A percentile compares a stretch with the other conserved stretches of the same genome.
Evolutionary conservation across 2,329 filamentous ascomycete genomes (phyloP).

Genomic region (Helotiales sp.): DNA sequence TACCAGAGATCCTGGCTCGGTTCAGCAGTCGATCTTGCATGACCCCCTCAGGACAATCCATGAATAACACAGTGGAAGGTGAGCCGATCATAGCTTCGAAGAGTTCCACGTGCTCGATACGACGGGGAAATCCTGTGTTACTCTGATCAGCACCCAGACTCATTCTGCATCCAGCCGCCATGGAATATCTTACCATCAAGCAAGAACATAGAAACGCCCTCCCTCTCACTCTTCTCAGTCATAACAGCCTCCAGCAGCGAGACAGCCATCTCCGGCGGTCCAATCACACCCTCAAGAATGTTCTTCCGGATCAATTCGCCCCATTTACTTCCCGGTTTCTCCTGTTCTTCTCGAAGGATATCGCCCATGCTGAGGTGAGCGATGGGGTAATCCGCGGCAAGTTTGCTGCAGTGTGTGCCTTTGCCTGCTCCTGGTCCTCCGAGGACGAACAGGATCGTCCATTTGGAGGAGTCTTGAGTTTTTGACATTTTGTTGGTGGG

Average conservation of each 20-base stretch:
- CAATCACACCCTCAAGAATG: slow-evolving; percentile 7
- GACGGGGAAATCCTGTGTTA: slow-evolving; percentile 7
- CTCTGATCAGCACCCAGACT: background rate
- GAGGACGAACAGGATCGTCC: slow-evolving; percentile 16
- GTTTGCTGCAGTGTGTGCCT: slow-evolving; percentile 41
- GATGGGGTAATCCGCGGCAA: slow-evolving; percentile 31
- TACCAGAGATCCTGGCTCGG: background rate
- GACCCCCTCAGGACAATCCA: slow-evolving; percentile 14
- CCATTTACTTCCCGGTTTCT: slow-evolving; percentile 2
- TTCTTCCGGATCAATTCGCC: slow-evolving; percentile 8
- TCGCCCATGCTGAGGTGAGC: slow-evolving; percentile 42
- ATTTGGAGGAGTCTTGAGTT: background rate
- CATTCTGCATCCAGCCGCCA: background rate
- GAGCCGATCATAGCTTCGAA: slow-evolving; percentile 6
- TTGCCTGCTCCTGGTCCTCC: slow-evolving; percentile 44
- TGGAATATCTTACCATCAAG: background rate
- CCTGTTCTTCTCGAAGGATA: slow-evolving; percentile 24
- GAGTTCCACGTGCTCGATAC: slow-evolving; percentile 3
- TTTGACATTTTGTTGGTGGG: background rate
- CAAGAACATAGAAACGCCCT: background rate
- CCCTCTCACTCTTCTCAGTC: background rate
- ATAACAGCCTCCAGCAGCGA: background rate
- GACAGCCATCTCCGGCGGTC: slow-evolving; percentile 10
- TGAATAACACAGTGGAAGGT: background rate
- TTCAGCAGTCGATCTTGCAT: background rate